A percentile compares a stretch with the other conserved stretches of the same genome.
These are phyloP conservation scores for Crithidia sp. DNA, from an alignment of 208 protist species.

Conservation along the genomic window DNA sequence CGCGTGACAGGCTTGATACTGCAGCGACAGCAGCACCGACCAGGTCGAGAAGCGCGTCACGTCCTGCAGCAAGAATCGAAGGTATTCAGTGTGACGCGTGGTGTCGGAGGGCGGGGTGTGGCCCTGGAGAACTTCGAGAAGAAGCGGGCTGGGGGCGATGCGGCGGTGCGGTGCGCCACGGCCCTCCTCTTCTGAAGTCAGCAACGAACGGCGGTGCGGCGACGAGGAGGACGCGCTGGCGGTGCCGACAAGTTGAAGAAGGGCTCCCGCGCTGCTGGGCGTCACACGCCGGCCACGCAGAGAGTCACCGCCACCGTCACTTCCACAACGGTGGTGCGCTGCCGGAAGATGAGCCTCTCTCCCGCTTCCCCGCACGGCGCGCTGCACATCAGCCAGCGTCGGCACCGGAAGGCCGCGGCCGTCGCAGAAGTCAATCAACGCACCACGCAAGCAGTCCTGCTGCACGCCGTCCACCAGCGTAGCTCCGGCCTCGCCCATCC, in stretches of 20 bases:
- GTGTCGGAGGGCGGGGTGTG: slow-evolving; percentile 37
- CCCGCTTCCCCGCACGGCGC: not conserved
- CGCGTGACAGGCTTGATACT: slow-evolving; percentile 32
- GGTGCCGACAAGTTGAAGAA: not conserved
- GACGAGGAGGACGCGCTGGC: not conserved
- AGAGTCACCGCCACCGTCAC: not conserved
- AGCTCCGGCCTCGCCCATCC: slow-evolving; percentile 51
- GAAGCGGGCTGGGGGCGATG: slow-evolving; percentile 37
- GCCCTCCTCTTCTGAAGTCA: not conserved
- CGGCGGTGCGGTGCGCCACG: slow-evolving; percentile 20
- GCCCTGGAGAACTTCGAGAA: slow-evolving; percentile 49
- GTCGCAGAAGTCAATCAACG: slow-evolving; percentile 43
- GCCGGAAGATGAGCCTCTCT: not conserved
- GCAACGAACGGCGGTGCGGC: not conserved
- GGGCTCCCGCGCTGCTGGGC: not conserved
- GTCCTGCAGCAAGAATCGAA: slow-evolving; percentile 41
- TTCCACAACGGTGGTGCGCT: not conserved
- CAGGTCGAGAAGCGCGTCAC: slow-evolving; percentile 30
- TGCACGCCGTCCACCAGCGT: slow-evolving; percentile 48
- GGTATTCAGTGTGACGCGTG: slow-evolving; percentile 36
- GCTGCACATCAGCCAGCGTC: slow-evolving; percentile 19
- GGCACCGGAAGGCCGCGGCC: slow-evolving; percentile 39
- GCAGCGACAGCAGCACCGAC: slow-evolving; percentile 41
- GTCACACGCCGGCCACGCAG: not conserved
- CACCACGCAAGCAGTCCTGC: slow-evolving; percentile 51